Evolutionary conservation across 805 yeast species (phyloP), one percentile per base, ranked within the genome.

Genomic region (Candida michaelii): DNA sequence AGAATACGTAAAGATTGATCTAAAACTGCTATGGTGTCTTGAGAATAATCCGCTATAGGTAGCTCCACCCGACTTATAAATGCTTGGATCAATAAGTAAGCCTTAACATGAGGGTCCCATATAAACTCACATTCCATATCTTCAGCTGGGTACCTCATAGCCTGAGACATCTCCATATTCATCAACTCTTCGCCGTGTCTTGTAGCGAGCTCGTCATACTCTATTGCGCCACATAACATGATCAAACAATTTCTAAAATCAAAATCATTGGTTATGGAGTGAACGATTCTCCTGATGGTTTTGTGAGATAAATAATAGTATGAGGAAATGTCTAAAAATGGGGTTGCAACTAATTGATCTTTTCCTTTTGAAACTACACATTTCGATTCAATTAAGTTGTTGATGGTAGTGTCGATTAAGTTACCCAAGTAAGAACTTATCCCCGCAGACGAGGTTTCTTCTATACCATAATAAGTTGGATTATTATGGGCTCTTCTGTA

Each of bases 41-140:
- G 98, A 8, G 85, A 73, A 59, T 93, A 93, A 70, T 93, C 99
- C 0, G 96, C 95, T 55, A 93, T 87, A 1, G 98, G 99, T 36
- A 93, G 69, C 45, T 87, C 93, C 5, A 80, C 69, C 36, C 89
- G 66, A 27, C 78, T 67, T 76, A 86, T 78, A 52, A 74, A 83
- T 0, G 91, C 90, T 58, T 86, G 93, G 7, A 85, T 57, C 50
- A 86, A 71, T 47, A 86, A 65, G 52, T 74, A 86, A 2, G 89
- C 80, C 58, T 86, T 86, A 50, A 86, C 86, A 59, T 86, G 95
- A 4, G 95, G 93, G 58, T 89, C 95, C 83, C 93, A 88, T 63
- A 88, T 82, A 47, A 76, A 74, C 47, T 79, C 83, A 43, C 72
- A 66, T n/a, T 73, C 70, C 51, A 79, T 59, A 52, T 77, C 82